Conservation (phyloP, 1,284 basidiomycete genomes). For the Pseudozyma tsukubaensis region DNA sequence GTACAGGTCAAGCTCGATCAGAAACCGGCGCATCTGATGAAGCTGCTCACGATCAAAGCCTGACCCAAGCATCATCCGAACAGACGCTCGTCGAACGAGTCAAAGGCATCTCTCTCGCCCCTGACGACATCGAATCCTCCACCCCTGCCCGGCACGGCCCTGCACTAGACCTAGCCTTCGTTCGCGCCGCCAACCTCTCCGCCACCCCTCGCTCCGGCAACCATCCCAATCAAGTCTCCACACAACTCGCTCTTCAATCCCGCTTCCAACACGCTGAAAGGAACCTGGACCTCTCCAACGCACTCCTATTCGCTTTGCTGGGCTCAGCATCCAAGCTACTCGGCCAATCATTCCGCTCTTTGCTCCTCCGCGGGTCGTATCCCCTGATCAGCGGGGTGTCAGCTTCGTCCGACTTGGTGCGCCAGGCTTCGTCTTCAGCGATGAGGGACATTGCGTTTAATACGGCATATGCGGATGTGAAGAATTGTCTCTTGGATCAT, state of each 20-base stretch:
- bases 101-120: conserved; percentile 29
- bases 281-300: conserved; percentile 24
- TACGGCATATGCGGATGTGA: conserved; percentile 55
- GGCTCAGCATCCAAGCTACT: conserved; percentile 47
- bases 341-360: conserved; percentile 53
- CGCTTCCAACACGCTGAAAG: conserved; percentile 13
- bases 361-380: conserved; percentile 56
- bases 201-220: neutral
- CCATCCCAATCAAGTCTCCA: neutral
- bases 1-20: neutral
- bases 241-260: conserved; percentile 11
- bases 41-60: conserved; percentile 1
- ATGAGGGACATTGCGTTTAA: conserved; percentile 51
- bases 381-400: conserved; percentile 58
- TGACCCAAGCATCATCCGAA: neutral
- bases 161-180: conserved; percentile 49
- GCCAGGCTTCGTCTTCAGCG: conserved; percentile 30
- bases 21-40: neutral
- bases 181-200: conserved; percentile 34
- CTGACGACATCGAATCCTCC: conserved; percentile 11
- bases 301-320: conserved; percentile 48
- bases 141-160: conserved; percentile 37
- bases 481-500: conserved; percentile 59
- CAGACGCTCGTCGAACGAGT: conserved; percentile 23
- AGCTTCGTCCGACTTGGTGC: conserved; percentile 13